Evolutionary conservation across 1,284 basidiomycete species (phyloP).

Genomic region (Porodaedalea pini): DNA sequence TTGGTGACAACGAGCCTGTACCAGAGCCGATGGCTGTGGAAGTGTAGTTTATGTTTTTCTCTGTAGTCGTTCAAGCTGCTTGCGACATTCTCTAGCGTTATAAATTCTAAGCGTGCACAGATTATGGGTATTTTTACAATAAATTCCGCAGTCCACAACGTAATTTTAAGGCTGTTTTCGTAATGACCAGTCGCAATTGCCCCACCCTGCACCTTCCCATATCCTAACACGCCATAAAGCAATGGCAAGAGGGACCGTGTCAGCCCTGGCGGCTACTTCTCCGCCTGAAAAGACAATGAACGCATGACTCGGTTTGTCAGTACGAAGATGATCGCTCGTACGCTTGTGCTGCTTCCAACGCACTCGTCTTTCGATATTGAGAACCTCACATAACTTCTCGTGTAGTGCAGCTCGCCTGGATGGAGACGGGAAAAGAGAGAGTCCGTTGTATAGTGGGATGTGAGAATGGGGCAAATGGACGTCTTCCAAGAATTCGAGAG

Average conservation of each 20-base stretch:
- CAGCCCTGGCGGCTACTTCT: conserved; percentile 46
- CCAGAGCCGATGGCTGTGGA: conserved; percentile 61
- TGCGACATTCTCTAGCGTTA: background rate
- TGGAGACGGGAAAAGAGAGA: conserved; percentile 55
- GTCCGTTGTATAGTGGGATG: conserved; percentile 64
- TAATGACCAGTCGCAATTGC: conserved; percentile 17
- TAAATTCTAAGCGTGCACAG: background rate
- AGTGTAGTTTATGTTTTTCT: conserved; percentile 31
- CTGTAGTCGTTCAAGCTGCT: background rate
- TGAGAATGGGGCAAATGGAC: conserved; percentile 38
- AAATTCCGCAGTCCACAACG: background rate
- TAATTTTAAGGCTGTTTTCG: background rate
- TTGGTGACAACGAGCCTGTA: conserved; percentile 20
- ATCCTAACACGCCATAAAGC: conserved; percentile 73
- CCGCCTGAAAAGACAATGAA: conserved; percentile 58
- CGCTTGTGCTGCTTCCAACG: conserved; percentile 20
- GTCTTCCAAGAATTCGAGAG: background rate
- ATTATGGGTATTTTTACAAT: background rate
- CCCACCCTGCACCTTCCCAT: conserved; percentile 55
- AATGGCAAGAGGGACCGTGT: conserved; percentile 57
- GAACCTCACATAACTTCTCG: conserved; percentile 42
- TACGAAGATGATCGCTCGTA: conserved; percentile 16
- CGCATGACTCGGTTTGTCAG: conserved; percentile 58
- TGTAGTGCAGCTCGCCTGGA: conserved; percentile 57
- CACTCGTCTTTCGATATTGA: conserved; percentile 44